A percentile compares a stretch with the other conserved stretches of the same genome.
Evolutionary conservation across 2,329 filamentous ascomycete species (phyloP).

Genomic region (Fusarium duplospermum): DNA sequence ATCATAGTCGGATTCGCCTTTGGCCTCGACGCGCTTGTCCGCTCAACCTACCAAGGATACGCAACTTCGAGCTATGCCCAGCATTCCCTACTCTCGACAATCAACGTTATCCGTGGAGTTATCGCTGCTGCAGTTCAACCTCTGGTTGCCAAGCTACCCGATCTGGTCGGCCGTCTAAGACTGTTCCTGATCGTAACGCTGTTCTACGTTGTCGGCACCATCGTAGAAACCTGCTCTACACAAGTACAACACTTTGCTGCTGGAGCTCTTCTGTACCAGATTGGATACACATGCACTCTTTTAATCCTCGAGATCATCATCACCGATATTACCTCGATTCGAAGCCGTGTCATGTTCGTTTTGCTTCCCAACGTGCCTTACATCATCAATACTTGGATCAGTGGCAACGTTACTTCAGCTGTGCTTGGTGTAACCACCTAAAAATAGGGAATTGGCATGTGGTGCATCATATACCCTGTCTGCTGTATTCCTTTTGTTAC

Average conservation of each 20-base stretch:
- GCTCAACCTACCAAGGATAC: background rate
- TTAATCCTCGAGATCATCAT: background rate
- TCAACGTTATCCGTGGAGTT: background rate
- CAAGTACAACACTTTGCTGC: background rate
- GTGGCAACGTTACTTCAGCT: background rate
- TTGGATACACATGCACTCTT: background rate
- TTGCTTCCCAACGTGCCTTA: background rate
- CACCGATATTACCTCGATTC: background rate
- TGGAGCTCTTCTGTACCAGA: background rate
- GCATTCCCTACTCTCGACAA: background rate
- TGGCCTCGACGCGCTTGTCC: background rate
- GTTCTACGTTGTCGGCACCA: background rate
- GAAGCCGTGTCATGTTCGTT: background rate
- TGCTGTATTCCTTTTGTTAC: background rate
- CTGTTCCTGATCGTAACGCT: background rate
- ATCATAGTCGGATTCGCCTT: background rate
- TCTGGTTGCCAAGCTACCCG: background rate
- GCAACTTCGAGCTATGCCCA: background rate
- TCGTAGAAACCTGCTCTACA: background rate
- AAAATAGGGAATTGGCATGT: background rate
- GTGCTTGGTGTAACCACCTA: background rate
- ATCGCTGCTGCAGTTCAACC: background rate
- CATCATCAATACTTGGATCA: background rate
- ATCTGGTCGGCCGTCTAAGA: background rate
- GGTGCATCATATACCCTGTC: background rate